Base-by-base conservation (phyloP, 2,329 filamentous ascomycete genomes). In the Pestalotiopsis sp. region DNA sequence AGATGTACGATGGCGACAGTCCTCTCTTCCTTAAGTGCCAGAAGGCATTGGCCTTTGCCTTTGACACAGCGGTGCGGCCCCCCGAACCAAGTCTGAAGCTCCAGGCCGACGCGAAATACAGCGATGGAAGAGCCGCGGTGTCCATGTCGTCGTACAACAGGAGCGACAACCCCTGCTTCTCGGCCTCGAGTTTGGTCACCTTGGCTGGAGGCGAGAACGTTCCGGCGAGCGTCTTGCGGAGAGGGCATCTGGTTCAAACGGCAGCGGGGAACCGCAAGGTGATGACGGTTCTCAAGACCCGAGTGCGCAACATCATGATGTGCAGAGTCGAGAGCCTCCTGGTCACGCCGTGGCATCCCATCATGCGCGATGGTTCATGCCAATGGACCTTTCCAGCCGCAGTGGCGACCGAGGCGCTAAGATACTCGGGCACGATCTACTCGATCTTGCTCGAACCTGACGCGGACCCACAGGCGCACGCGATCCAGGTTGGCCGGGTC, bases 341-440 rank as follows among this genome's bases (percentile, higher is more conserved):
- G 6, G 83, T 90, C 36, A 91, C 89, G 27, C 84, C 86, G 0
- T 91, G 87, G 86, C 89, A 91, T 74, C 89, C 89, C 1, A 76
- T 91, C 2, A 82, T 78, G 0, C 62, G 74, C 1, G 77, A 81
- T 23, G 77, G 69, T 9, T 69, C 74, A 75, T 23, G 23, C 23
- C 23, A 23, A 23, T 89, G 86, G 86, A 71, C 69, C 0, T 89
- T 88, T 71, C 87, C 87, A 0, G 80, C 75, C 0, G 70, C 83
- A 0, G 72, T 83, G 1, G 76, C 80, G 0, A 72, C 76, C 0
- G 65, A 73, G 1, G 70, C 71, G 6, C 77, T 83, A 0, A 72
- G 77, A 3, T 89, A 87, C 65, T 84, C 84, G 0, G 87, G 88
- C 0, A 75, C 76, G 2, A 80, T 91, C 5, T 91, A 89, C 78